phyloP scores from a whole-genome alignment of 192 early-diverging fungal species.

The Backusella psychrophila region DNA sequence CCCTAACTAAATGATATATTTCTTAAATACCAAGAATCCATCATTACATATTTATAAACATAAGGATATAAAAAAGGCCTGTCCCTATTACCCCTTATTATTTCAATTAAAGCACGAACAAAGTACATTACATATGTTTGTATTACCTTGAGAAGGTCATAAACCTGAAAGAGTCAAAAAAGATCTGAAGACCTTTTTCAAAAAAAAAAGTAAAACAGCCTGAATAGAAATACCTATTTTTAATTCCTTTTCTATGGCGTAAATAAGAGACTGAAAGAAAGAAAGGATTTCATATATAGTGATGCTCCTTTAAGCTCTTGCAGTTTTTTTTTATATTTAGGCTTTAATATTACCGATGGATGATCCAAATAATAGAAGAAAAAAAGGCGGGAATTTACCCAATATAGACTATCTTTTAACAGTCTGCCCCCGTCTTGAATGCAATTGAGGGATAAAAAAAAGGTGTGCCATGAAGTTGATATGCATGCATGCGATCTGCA shows the following conservation, averaged over 20 bases:
- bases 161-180: neutral
- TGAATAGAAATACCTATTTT: neutral
- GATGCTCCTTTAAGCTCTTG: neutral
- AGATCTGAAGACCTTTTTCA: neutral
- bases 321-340: neutral
- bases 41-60: neutral
- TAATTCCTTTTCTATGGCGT: neutral
- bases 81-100: neutral
- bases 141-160: neutral
- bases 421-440: neutral
- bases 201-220: neutral
- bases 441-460: neutral
- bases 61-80: neutral
- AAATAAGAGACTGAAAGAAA: neutral
- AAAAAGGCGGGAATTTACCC: neutral
- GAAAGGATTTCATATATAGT: neutral
- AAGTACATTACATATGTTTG: neutral
- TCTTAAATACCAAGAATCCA: neutral
- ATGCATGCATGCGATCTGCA: conserved; percentile 7
- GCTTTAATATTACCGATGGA: neutral
- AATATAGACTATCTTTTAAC: neutral
- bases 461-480: neutral
- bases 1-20: neutral
- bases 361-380: neutral
- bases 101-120: neutral